Conservation (phyloP, 768 basidiomycete species). For the Phlebiopsis flavidoalba region DNA sequence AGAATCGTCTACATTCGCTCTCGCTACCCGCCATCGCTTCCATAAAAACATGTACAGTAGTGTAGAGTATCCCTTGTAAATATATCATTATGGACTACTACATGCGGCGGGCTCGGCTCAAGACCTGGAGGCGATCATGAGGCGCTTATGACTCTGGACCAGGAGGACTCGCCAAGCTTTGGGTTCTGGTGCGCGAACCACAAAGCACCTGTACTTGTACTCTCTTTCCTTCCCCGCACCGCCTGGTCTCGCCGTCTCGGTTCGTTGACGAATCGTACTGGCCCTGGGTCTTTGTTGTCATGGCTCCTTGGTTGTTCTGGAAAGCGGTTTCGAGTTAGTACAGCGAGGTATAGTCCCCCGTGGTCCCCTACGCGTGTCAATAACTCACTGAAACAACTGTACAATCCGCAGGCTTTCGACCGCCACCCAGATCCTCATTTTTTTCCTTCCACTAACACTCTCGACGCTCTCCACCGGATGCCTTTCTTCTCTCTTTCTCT, state of each 20-base stretch:
- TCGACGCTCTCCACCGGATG: slow-evolving; percentile 75
- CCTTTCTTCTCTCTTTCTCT: slow-evolving; percentile 82
- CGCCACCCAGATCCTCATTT: slow-evolving; percentile 75
- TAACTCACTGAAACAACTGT: slow-evolving; percentile 1
- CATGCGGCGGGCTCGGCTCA: neutral
- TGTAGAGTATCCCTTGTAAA: neutral
- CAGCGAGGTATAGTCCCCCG: slow-evolving; percentile 13
- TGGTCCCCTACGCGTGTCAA: neutral
- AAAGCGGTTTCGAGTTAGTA: slow-evolving; percentile 14
- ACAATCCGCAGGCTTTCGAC: slow-evolving; percentile 57
- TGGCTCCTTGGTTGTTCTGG: slow-evolving; percentile 18
- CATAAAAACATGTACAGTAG: neutral
- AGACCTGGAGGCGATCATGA: neutral
- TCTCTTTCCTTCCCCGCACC: neutral
- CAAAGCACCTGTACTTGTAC: slow-evolving; percentile 2
- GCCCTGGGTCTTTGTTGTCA: slow-evolving; percentile 3
- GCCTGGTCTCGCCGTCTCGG: too few species aligned
- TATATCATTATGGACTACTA: neutral
- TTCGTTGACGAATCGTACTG: neutral
- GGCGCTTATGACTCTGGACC: neutral
- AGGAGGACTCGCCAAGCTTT: neutral
- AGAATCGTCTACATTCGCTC: neutral
- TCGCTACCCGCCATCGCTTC: neutral
- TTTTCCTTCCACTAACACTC: slow-evolving; percentile 78
- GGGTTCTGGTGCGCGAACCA: neutral